These are phyloP conservation scores for Trichoderma reesei DNA, from an alignment of 495 filamentous ascomycete species.

Conservation along the genomic window DNA sequence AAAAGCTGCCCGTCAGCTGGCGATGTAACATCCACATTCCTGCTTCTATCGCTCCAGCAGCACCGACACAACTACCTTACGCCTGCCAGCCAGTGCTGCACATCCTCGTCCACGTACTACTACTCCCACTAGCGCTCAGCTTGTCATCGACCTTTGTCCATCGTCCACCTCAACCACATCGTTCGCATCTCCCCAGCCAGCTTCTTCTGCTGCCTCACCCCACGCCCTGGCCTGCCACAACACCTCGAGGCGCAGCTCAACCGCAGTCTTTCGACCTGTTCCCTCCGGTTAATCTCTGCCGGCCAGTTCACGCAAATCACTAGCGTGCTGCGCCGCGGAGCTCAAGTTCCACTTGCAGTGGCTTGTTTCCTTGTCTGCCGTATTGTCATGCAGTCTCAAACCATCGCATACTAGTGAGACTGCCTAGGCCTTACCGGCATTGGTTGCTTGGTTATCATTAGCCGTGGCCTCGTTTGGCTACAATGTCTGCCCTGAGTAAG, in stretches of 20 bases:
- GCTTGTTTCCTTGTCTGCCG: not conserved
- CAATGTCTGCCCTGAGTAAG: slow-evolving; percentile 5
- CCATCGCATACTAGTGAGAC: slow-evolving; percentile 2
- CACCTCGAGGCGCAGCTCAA: not conserved
- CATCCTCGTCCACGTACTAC: too few species aligned
- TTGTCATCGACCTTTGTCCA: not conserved
- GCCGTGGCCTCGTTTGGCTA: not conserved
- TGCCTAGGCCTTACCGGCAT: slow-evolving; percentile 4
- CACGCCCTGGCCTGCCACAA: not conserved
- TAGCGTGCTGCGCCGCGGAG: not conserved
- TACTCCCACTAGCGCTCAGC: too few species aligned
- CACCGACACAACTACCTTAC: too few species aligned
- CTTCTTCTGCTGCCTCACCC: not conserved
- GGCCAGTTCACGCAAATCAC: not conserved
- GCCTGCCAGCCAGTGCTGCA: too few species aligned
- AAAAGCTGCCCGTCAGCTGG: not conserved
- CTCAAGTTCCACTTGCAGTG: not conserved
- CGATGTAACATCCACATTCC: not conserved
- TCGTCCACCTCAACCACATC: not conserved
- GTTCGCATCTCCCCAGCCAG: not conserved
- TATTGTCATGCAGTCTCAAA: not conserved
- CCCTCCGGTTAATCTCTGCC: not conserved
- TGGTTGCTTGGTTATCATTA: not conserved
- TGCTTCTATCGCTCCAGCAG: too few species aligned
- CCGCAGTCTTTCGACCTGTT: not conserved